Evolutionary conservation across 257 asterid species (phyloP).

Genomic region (Buddleja alternifolia): DNA sequence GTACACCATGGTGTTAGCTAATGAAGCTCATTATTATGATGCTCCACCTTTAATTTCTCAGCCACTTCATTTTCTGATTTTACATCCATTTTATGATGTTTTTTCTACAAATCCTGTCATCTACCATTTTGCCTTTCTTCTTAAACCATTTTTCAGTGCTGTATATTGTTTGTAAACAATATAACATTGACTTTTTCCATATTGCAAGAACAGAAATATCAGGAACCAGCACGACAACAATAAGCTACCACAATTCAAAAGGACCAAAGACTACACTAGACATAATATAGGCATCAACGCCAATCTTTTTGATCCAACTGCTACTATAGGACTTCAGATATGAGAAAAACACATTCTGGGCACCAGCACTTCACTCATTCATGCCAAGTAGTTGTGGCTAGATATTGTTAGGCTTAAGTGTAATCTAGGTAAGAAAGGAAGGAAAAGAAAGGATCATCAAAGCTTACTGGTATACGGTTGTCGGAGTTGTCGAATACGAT

Average conservation of each 20-base stretch:
- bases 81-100: not conserved
- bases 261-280: constrained; percentile 4
- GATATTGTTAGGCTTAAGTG: not conserved
- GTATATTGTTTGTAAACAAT: not conserved
- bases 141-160: not conserved
- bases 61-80: not conserved
- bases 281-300: not conserved
- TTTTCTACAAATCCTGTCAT: not conserved
- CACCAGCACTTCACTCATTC: constrained; percentile 17
- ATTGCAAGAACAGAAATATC: not conserved
- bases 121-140: constrained; percentile 3
- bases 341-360: constrained; percentile 1
- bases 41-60: not conserved
- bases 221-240: not conserved
- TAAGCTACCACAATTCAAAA: not conserved
- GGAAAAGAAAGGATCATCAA: not conserved
- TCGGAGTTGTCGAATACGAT: constrained; percentile 95
- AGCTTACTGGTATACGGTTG: constrained; percentile 90
- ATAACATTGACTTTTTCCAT: not conserved
- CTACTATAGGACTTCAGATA: constrained; percentile 1
- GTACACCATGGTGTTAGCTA: constrained; percentile 3
- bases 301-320: not conserved
- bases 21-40: not conserved
- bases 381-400: not conserved
- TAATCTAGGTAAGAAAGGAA: not conserved